Base-by-base conservation (phyloP, 495 filamentous ascomycete genomes). In the Rusavskia elegans region DNA sequence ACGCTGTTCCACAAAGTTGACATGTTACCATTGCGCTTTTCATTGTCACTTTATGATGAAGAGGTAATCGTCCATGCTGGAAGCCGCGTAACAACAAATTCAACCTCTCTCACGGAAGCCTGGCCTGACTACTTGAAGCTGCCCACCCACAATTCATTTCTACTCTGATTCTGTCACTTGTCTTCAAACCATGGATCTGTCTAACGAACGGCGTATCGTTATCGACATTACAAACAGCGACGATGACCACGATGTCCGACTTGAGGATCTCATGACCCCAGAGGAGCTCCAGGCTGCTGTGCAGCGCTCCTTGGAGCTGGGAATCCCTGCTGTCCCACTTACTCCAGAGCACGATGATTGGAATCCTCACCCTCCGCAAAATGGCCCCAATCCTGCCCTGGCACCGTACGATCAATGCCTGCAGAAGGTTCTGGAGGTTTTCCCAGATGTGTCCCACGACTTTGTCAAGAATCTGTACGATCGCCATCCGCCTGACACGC, bases 371-470 rank as follows among this genome's bases (percentile, higher is more conserved):
- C 10, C 29, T 35, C 13, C 19, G 13, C 10, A 20, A 3, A 23
- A 6, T 20, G 48, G 5, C 10, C 48, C 16, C 4, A 5, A 1
- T 16, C 17, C 49, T 13, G n/a, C 30, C 27, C 21, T 44, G 7
- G 30, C 42, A 8, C 32, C 45, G 4, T 61, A 53, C 51, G 45
- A 68, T 56, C 53, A 61, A 66, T 55, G 67, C 65, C 50, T 75
- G 57, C 50, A 50, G 45, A 59, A 69, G 64, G 59, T 77, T 20
- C 20, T 71, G 8, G 63, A 68, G 23, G 57, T 78, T 20, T 78
- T 77, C 50, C 76, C 76, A 5, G 73, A 71, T 44, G 72, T 76
- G 40, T 69, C 65, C 50, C 63, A 63, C 17, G 59, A 71, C 30
- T 60, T 73, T 54, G 64, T 77, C 4, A 53, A 60, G 25, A 60